Evolutionary conservation across 2,329 filamentous ascomycete genomes (phyloP), one percentile per base, ranked within the genome.

Genomic region (Polychaeton citri): DNA sequence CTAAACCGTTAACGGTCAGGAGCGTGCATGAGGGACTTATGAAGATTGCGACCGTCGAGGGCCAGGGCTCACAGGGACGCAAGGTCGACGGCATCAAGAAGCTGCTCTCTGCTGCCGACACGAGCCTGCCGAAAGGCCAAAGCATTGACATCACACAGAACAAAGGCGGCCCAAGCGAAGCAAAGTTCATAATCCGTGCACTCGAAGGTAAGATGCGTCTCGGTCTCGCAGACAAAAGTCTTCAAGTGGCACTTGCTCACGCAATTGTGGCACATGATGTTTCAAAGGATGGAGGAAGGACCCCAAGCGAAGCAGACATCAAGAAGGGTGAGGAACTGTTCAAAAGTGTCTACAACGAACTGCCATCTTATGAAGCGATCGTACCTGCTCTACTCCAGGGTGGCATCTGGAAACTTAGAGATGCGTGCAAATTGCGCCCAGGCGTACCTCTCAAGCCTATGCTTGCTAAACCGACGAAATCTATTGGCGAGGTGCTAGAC

Each of bases 81-180:
- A 98, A 98, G 60, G 82, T 98, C 10, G 85, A 87, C 43, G 76
- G 78, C 6, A 98, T 98, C 65, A 96, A 96, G 66, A 96, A 95
- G 59, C 67, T 98, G 4, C 66, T 98, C n/a, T 88, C 90, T 7
- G 76, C 88, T 20, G 84, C 90, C 1, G 88, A 96, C 62, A 69
- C 82, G 1, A 69, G 78, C 34, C 69, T 69, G 5, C 66, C 72
- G 5, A 90, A 90, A 55, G 76, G 67, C 7, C 55, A 58, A 36
- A 71, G 70, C 39, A 59, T 93, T 30, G 88, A 96, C 54, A 93
- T 95, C 47, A 79, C 71, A 36, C 82, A 92, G 54, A 80, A 95
- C 57, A 95, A 94, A 61, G 88, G 88, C 20, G 88, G 88, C 0
- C 75, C 88, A 2, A 95, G 87, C 52, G 90, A 98, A 60, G 84